Evolutionary conservation across 768 basidiomycete genomes (phyloP).

Genomic region (Leccinum disarticulatum): DNA sequence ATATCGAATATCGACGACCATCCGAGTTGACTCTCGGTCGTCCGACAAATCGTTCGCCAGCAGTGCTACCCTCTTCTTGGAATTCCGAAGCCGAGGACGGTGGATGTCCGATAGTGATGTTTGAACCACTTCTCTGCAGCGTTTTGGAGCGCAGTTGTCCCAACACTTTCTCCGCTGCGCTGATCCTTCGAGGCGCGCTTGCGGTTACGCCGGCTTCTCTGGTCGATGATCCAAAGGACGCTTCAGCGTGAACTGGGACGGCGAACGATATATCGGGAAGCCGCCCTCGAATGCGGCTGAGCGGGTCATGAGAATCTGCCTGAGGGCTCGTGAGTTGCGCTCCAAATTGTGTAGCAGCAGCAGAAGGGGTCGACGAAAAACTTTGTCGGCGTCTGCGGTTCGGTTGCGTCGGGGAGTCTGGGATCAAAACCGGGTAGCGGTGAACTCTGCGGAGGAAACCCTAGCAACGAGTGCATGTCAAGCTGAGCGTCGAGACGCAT

Average conservation of each 20-base stretch:
- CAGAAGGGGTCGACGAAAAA: conserved; percentile 23
- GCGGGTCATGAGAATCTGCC: conserved; percentile 14
- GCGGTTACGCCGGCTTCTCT: conserved; percentile 36
- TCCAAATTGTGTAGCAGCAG: conserved; percentile 5
- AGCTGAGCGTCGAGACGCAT: background rate
- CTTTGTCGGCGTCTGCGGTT: conserved; percentile 33
- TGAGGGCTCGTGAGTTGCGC: conserved; percentile 10
- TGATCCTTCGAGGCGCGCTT: conserved; percentile 46
- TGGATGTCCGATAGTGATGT: conserved; percentile 15
- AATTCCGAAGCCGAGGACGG: conserved; percentile 16
- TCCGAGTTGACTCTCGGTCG: conserved; percentile 33
- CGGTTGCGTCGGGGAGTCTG: conserved; percentile 31
- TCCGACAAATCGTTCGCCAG: conserved; percentile 19
- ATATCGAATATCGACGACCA: conserved; percentile 24
- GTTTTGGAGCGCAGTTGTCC: conserved; percentile 63
- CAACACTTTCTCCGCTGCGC: conserved; percentile 67
- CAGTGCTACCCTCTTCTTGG: conserved; percentile 15
- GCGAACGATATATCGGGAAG: conserved; percentile 22
- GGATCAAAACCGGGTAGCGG: conserved; percentile 82
- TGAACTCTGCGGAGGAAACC: conserved; percentile 93
- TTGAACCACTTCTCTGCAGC: conserved; percentile 43
- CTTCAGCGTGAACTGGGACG: conserved; percentile 20
- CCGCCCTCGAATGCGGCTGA: conserved; percentile 22
- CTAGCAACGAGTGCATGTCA: conserved; percentile 32
- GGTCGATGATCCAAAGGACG: conserved; percentile 26